Conservation (phyloP, 208 protist species). For the Leishmania tropica region DNA sequence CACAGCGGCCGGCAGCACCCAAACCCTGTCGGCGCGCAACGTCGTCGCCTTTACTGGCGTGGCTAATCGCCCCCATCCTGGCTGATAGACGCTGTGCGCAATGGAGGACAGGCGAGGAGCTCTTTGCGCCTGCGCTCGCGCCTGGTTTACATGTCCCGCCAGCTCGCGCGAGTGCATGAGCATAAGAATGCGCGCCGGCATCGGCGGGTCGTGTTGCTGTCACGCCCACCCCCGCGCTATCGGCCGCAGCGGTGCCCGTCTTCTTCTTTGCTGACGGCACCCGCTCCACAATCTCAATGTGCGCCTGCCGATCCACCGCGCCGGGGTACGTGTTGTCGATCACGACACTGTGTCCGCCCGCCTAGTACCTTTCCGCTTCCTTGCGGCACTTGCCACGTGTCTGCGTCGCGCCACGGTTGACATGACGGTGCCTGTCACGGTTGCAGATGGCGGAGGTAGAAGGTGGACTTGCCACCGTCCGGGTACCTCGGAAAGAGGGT, state of each 20-base stretch:
- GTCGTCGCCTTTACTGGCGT: conserved; percentile 36
- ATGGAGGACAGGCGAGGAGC: conserved; percentile 47
- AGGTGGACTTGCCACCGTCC: conserved; percentile 91
- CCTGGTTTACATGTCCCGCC: conserved; percentile 80
- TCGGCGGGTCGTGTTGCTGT: not conserved
- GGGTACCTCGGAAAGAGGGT: conserved; percentile 88
- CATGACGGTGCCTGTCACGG: conserved; percentile 74
- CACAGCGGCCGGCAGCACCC: conserved; percentile 59
- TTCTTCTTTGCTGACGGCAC: not conserved
- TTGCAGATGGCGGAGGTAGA: conserved; percentile 79
- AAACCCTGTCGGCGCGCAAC: conserved; percentile 43
- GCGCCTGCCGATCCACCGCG: conserved; percentile 48
- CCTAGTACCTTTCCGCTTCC: conserved; percentile 41
- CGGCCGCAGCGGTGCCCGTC: not conserved
- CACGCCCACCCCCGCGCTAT: not conserved
- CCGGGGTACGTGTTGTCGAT: conserved; percentile 93
- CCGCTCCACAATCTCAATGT: conserved; percentile 54
- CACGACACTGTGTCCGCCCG: conserved; percentile 71
- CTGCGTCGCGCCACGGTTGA: conserved; percentile 84
- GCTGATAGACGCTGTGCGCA: conserved; percentile 64
- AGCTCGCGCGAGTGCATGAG: conserved; percentile 60
- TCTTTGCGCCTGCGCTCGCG: conserved; percentile 48
- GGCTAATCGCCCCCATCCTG: conserved; percentile 19
- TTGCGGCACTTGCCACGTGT: conserved; percentile 71
- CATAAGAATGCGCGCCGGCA: conserved; percentile 72